phyloP scores from a whole-genome alignment of 768 basidiomycete species.

The Leccinum variicolor region DNA sequence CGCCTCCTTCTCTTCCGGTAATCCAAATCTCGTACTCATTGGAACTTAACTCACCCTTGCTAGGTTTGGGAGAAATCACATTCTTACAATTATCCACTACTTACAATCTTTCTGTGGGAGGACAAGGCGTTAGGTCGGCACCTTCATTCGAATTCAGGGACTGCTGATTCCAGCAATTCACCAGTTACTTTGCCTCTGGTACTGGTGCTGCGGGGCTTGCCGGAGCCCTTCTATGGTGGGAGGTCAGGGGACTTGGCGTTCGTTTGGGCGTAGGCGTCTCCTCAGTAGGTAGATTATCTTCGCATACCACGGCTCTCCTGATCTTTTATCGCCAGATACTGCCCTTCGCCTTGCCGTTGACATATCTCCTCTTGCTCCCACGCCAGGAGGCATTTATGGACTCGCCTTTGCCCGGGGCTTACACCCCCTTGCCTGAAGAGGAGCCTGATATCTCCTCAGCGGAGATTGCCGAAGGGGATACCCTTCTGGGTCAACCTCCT shows the following conservation, averaged over 20 bases:
- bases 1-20: slow-evolving; percentile 86
- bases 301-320: not conserved
- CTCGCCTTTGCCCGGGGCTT: slow-evolving; percentile 34
- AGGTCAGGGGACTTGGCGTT: slow-evolving; percentile 82
- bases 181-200: slow-evolving; percentile 87
- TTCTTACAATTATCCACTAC: slow-evolving; percentile 92
- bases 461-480: slow-evolving; percentile 29
- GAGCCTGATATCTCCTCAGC: slow-evolving; percentile 17
- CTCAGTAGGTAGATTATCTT: slow-evolving; percentile 48
- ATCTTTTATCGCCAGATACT: slow-evolving; percentile 51
- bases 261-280: slow-evolving; percentile 79
- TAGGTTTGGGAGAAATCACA: slow-evolving; percentile 91
- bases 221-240: slow-evolving; percentile 95
- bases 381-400: slow-evolving; percentile 47
- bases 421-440: slow-evolving; percentile 37
- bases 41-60: slow-evolving; percentile 2
- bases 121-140: slow-evolving; percentile 76
- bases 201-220: slow-evolving; percentile 93
- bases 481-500: slow-evolving; percentile 27
- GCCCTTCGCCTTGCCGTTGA: slow-evolving; percentile 74
- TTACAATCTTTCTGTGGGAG: slow-evolving; percentile 68
- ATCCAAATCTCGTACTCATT: not conserved
- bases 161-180: not conserved
- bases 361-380: slow-evolving; percentile 79
- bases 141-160: not conserved